phyloP scores from a whole-genome alignment of 169 alveolate species.

The Perkinsus marinus region DNA sequence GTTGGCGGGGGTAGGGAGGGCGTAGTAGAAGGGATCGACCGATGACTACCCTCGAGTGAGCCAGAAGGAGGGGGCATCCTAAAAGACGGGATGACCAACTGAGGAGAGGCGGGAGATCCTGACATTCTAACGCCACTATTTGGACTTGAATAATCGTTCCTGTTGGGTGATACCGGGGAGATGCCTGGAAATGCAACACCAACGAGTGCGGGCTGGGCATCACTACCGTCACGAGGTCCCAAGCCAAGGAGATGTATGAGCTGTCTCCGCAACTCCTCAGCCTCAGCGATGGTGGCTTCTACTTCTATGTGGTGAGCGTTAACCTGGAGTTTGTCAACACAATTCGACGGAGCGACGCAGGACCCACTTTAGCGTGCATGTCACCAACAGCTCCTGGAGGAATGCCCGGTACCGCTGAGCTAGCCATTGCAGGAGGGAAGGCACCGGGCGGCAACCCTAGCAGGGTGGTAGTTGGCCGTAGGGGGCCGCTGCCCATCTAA shows the following conservation, averaged over 20 bases:
- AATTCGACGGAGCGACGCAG: not conserved
- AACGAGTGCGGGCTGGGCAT: not conserved
- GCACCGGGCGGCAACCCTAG: not conserved
- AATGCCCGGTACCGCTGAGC: not conserved
- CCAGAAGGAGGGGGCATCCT: no score
- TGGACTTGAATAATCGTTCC: no score
- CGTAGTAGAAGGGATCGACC: no score
- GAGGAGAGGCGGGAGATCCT: no score
- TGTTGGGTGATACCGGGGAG: no score
- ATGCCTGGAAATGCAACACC: no score
- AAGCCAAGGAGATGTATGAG: not conserved
- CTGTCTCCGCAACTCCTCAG: not conserved
- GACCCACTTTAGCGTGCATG: not conserved
- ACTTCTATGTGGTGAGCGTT: not conserved
- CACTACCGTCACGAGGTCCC: not conserved
- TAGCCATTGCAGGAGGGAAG: not conserved
- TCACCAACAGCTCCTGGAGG: not conserved
- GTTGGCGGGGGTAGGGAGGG: no score
- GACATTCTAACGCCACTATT: no score
- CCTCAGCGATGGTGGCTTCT: not conserved
- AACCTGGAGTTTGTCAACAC: not conserved
- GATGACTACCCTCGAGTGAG: no score
- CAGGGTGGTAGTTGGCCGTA: not conserved
- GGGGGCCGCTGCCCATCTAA: not conserved
- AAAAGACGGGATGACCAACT: no score